Conservation (phyloP, 176 grass and related monocot genomes). For the Ananas comosus region DNA sequence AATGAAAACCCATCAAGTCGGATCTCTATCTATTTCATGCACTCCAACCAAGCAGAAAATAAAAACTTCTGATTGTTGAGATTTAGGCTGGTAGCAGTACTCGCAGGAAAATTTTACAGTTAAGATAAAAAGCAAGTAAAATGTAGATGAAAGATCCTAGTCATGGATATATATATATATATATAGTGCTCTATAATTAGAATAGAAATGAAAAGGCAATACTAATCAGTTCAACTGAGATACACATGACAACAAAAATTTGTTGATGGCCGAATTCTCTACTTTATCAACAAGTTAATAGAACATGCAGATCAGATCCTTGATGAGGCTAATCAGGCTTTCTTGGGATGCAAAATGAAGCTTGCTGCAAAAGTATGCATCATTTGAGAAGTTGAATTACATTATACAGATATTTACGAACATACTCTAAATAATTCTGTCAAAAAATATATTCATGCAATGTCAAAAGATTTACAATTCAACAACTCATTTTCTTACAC, state of each 20-base stretch:
- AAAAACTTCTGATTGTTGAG: neutral
- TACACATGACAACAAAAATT: neutral
- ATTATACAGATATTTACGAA: too few species aligned
- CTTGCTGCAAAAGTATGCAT: slow-evolving; percentile 74
- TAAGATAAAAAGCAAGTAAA: too few species aligned
- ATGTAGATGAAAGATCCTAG: too few species aligned
- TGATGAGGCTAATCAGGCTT: slow-evolving; percentile 60
- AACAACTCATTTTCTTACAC: too few species aligned
- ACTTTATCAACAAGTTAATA: slow-evolving; percentile 51
- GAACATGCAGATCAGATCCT: slow-evolving; percentile 65
- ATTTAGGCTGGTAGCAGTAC: too few species aligned
- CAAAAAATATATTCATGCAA: too few species aligned
- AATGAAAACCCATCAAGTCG: too few species aligned
- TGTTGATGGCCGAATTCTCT: neutral
- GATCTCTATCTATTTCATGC: neutral
- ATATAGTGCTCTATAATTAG: too few species aligned
- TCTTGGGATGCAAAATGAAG: slow-evolving; percentile 59
- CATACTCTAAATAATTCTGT: too few species aligned
- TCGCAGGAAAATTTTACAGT: too few species aligned
- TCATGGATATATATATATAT: neutral
- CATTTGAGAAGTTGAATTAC: neutral
- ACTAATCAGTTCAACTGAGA: neutral
- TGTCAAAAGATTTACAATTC: too few species aligned
- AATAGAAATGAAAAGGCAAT: neutral
- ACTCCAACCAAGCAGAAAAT: neutral